Conservation (phyloP, 345 rosid species). For the Geranium brycei region DNA sequence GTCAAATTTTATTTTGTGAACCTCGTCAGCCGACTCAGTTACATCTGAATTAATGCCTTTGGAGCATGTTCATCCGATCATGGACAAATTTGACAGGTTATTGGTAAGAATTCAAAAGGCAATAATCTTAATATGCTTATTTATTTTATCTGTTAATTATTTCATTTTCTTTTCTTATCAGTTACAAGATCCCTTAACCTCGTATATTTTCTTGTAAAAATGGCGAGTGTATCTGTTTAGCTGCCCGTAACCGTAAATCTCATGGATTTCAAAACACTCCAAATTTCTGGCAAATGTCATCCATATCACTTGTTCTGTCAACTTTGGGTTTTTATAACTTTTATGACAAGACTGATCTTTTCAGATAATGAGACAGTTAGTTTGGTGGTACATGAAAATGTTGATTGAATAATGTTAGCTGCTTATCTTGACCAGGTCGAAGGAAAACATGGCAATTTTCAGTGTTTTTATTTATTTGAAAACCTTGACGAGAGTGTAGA, state of each 20-base stretch:
- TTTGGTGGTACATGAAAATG: not conserved
- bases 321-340: not conserved
- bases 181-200: not conserved
- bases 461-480: conserved; percentile 71
- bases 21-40: conserved; percentile 23
- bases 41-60: conserved; percentile 28
- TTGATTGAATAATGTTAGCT: conserved; percentile 7
- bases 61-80: conserved; percentile 38
- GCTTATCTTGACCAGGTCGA: conserved; percentile 41
- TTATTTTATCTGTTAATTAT: not conserved
- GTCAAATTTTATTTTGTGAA: conserved; percentile 6
- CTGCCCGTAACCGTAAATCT: not conserved
- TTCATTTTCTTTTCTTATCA: conserved; percentile 2
- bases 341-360: not conserved
- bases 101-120: conserved; percentile 41
- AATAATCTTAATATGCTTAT: conserved; percentile 1
- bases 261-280: not conserved
- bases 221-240: not conserved
- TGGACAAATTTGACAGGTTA: conserved; percentile 50
- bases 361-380: not conserved
- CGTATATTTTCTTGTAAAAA: conserved; percentile 1
- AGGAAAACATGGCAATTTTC: conserved; percentile 42
- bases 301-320: not conserved
- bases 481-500: conserved; percentile 28
- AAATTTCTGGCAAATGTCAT: conserved; percentile 4